Conservation (phyloP, 306 rosid genomes). For the Alnus glutinosa region DNA sequence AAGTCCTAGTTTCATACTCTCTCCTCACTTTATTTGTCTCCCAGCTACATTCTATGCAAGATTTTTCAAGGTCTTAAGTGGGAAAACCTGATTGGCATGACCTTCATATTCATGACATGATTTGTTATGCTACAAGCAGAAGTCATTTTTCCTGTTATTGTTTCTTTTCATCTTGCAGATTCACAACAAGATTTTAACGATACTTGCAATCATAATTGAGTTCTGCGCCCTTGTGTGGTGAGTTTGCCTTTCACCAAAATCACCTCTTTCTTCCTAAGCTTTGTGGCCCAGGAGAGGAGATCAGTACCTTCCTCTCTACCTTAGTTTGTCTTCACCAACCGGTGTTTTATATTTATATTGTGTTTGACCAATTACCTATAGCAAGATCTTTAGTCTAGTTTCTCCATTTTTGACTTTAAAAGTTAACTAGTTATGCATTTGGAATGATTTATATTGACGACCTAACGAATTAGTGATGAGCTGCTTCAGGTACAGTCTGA, state of each 20-base stretch:
- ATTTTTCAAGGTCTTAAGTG: not conserved
- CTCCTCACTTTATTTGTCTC: not conserved
- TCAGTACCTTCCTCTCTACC: conserved; percentile 18
- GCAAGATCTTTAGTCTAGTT: not conserved
- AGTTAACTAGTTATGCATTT: not conserved
- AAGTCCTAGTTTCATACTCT: not conserved
- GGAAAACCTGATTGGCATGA: not conserved
- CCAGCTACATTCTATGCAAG: not conserved
- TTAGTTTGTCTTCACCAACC: not conserved
- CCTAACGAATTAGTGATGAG: conserved; percentile 19
- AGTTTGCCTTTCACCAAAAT: conserved; percentile 28
- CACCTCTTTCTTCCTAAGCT: conserved; percentile 22
- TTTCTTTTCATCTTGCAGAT: conserved; percentile 49
- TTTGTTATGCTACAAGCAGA: not conserved
- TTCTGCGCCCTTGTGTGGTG: conserved; percentile 86
- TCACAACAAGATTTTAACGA: conserved; percentile 74
- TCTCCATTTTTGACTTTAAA: not conserved
- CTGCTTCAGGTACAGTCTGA: conserved; percentile 84
- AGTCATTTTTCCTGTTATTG: not conserved
- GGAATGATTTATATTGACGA: not conserved
- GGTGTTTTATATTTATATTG: not conserved
- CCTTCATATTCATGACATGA: not conserved
- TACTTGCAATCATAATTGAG: conserved; percentile 79
- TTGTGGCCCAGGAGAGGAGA: conserved; percentile 14
- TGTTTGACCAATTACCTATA: not conserved